Conservation (phyloP, 768 basidiomycete species). For the Lentinula lateritia region DNA sequence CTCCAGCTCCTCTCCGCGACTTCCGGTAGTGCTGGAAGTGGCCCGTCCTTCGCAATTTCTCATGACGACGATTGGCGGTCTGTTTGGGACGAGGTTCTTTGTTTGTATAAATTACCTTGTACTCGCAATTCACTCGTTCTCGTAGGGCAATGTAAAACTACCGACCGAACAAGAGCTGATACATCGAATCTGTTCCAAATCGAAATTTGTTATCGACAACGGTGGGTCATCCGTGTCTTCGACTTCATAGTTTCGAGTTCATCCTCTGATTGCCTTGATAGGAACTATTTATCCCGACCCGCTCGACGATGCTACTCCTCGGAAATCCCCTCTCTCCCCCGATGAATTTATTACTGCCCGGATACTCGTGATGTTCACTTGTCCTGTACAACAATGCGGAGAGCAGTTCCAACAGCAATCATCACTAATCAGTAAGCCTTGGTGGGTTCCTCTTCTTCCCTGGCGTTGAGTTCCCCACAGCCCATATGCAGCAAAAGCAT, state of each 20-base stretch:
- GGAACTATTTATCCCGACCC: slow-evolving; percentile 4
- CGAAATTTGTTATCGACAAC: slow-evolving; percentile 1
- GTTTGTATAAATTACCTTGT: background rate
- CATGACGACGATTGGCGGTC: slow-evolving; percentile 7
- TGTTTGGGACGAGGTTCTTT: slow-evolving; percentile 1
- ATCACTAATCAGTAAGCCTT: background rate
- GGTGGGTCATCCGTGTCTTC: background rate
- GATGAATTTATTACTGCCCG: background rate
- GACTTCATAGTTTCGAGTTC: background rate
- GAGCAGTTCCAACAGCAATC: slow-evolving; percentile 5
- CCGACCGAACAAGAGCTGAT: slow-evolving; percentile 2
- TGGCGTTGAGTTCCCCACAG: background rate
- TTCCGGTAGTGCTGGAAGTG: slow-evolving; percentile 2
- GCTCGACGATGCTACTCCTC: background rate
- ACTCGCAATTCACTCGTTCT: background rate
- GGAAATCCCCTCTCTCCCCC: background rate
- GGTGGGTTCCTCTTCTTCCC: background rate
- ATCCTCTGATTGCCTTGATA: background rate
- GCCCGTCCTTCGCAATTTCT: slow-evolving; percentile 5
- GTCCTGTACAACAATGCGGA: slow-evolving; percentile 1
- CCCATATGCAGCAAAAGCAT: slow-evolving; percentile 5
- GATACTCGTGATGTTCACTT: slow-evolving; percentile 3
- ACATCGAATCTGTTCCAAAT: background rate
- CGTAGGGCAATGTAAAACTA: background rate
- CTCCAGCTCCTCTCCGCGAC: slow-evolving; percentile 3